Evolutionary conservation across 2,329 filamentous ascomycete genomes (phyloP), one percentile per base, ranked within the genome.

Genomic region (Hypoxylon sp.): DNA sequence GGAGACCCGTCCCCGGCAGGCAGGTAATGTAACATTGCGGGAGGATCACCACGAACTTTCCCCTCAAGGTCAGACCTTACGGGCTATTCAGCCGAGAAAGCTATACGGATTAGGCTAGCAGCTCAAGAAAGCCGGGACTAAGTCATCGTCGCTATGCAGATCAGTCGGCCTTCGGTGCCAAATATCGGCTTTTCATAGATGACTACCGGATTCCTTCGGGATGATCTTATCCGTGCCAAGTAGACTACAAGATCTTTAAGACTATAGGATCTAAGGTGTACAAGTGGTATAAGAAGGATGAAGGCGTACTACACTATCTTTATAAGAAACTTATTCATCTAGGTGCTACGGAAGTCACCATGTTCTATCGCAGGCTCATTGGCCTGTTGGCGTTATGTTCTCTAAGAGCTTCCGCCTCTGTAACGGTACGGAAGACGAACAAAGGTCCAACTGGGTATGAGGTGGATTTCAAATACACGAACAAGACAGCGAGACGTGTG

Each of bases 381-480:
- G 10, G 52, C 37, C 29, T 69, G 31, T 10, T 69, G 11, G 62
- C 62, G 5, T 24, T 69, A 10, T 65, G 29, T 51, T 42, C 37
- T 3, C 6, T 53, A 7, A 50, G 59, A 31, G 62, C 48, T 7
- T 61, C 55, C 6, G 73, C 72, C 47, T 74, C 70, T 1, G 73
- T 76, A 10, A 70, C 63, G 3, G 69, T 75, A 47, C 73, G 73
- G 53, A 75, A 76, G 70, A 76, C 74, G 6, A 62, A 60, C 50
- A 65, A 68, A 10, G 73, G 63, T 2, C 73, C 74, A 3, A 75
- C 75, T 1, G 75, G 75, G 8, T 75, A 74, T 37, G 75, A 76
- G 52, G 74, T 76, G n/a, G 74, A 75, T 29, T 76, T 75, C 56
- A 62, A 69, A 8, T 73, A 75, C 39, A 51, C 65, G 56, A 76